Conservation (phyloP, 495 filamentous ascomycete species). For the Annulohypoxylon stygium region DNA sequence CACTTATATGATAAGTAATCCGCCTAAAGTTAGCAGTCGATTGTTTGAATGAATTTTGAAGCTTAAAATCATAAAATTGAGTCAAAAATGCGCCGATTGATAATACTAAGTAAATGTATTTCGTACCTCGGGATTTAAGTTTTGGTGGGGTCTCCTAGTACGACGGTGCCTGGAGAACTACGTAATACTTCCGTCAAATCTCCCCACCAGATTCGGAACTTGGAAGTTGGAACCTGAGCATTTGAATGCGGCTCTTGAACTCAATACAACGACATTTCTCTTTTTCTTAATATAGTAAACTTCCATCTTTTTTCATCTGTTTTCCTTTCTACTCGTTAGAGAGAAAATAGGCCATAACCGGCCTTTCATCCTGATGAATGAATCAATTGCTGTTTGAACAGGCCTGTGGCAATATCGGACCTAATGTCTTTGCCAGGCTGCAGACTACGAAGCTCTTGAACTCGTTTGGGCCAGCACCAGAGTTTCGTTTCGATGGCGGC, state of each 20-base stretch:
- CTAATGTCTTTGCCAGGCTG: constrained; percentile 71
- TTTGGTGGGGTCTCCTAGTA: constrained; percentile 28
- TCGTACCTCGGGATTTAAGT: constrained; percentile 21
- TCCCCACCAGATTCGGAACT: constrained; percentile 22
- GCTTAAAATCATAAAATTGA: constrained; percentile 10
- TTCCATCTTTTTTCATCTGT: not conserved
- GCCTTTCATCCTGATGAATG: constrained; percentile 71
- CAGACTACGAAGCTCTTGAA: constrained; percentile 69
- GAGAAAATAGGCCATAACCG: constrained; percentile 10
- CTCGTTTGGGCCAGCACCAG: constrained; percentile 70
- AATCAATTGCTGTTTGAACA: constrained; percentile 82
- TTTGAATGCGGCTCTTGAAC: constrained; percentile 36
- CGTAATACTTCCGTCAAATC: constrained; percentile 31
- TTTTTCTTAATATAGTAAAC: not conserved
- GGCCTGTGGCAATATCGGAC: constrained; percentile 72
- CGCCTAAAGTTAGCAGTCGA: not conserved
- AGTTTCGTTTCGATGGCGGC: constrained; percentile 75
- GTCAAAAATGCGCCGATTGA: constrained; percentile 11
- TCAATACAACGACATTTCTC: constrained; percentile 30
- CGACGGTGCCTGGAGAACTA: constrained; percentile 13
- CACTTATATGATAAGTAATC: not conserved
- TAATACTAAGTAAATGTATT: constrained; percentile 4
- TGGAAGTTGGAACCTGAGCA: constrained; percentile 6
- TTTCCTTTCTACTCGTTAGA: not conserved
- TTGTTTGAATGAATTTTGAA: not conserved